phyloP scores from a whole-genome alignment of 257 asterid species.

The Capsicum chinense region DNA sequence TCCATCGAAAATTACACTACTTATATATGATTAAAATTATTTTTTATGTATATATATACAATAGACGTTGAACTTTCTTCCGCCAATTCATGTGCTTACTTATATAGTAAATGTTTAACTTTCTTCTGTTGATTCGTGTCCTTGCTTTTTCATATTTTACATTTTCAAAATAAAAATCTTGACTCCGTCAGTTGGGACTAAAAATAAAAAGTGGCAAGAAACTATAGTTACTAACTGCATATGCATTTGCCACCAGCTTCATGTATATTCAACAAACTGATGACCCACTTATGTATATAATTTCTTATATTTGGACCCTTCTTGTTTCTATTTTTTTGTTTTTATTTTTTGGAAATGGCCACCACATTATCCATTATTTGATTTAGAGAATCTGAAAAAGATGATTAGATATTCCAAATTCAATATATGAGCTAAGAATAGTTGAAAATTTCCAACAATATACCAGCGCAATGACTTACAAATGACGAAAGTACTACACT shows the following conservation, averaged over 20 bases:
- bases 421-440: neutral
- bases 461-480: neutral
- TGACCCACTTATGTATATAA: neutral
- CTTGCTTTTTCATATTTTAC: neutral
- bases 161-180: neutral
- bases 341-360: neutral
- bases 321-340: neutral
- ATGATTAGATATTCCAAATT: neutral
- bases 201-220: neutral
- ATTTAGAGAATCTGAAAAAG: neutral
- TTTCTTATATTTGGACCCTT: conserved; percentile 1
- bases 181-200: no score
- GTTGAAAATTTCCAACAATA: neutral
- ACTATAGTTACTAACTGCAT: neutral
- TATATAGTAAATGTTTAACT: no score
- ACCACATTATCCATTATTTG: neutral
- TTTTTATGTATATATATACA: no score
- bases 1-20: no score
- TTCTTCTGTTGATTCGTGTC: no score
- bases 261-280: conserved; percentile 11
- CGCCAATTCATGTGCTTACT: no score
- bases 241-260: conserved; percentile 25
- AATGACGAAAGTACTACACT: no score
- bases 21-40: no score
- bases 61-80: no score